Base-by-base conservation (phyloP, 768 basidiomycete genomes). In the Hortiboletus flavorubellus region DNA sequence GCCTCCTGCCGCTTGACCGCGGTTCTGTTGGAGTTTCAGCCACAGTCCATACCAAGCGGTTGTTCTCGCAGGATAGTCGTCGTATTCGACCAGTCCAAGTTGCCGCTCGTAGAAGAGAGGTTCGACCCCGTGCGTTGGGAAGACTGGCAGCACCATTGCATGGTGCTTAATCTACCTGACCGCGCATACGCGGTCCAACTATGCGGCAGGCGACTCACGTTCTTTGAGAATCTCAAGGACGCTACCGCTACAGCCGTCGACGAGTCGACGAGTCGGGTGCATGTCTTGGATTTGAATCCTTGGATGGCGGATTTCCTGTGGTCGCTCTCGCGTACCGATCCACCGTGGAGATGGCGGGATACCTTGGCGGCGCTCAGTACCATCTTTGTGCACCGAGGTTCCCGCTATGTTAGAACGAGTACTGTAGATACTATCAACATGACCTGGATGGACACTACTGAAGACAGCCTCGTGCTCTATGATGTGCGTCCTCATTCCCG, bases 401-500 rank as follows among this genome's bases (percentile, higher is more conserved):
- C 62, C 15, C 60, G 51, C 34, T 71, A 66, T 47, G 63, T 71
- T 3, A 59, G 67, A 46, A 72, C 69, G 14, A 72, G 73, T 50
- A 80, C 78, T 15, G 76, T 79, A 3, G 74, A 78, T 54, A 71
- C 75, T 9, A 69, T 76, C 46, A 70, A 68, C 35, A 75, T 85
- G 50, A 78, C 82, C 35, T 78, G 76, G 65, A 70, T 84, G 52
- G 72, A 76, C 39, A 76, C 78, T 39, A 85, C 81, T 11, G 84
- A 85, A 64, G 84, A 86, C 58, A 83, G 84, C 52, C 75, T 85
- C 18, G 69, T 84, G 50, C 63, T 86, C 49, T 75, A 84, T 56
- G 66, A 83, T 58, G 84, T 83, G 65, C 44, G 80, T 72, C 37
- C 43, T 38, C 18, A 4, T 26, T 21, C 18, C 49, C 49, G n/a